A percentile compares a stretch with the other conserved stretches of the same genome.
phyloP scores from a whole-genome alignment of 306 rosid genomes.

The Citrullus amarus region DNA sequence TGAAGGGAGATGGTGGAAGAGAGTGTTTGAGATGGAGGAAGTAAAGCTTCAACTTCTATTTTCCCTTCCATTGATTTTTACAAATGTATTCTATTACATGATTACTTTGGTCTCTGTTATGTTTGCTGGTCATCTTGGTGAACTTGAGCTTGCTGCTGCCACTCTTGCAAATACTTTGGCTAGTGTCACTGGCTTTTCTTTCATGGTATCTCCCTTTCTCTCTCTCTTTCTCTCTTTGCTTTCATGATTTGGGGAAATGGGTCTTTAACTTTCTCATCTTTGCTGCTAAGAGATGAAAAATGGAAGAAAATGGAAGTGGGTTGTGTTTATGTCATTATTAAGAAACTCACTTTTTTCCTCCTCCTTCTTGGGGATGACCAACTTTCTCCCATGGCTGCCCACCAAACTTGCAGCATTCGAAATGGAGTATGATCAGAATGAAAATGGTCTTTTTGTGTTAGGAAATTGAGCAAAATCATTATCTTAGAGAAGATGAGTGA shows the following conservation, averaged over 20 bases:
- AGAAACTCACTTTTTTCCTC: not conserved
- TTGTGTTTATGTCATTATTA: not conserved
- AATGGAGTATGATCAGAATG: not conserved
- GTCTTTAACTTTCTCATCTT: not conserved
- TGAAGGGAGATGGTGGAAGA: conserved; percentile 35
- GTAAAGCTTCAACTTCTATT: conserved; percentile 40
- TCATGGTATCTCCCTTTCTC: conserved; percentile 31
- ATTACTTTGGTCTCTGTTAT: conserved; percentile 57
- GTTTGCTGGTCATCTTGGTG: conserved; percentile 58
- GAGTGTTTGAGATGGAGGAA: conserved; percentile 39
- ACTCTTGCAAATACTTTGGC: conserved; percentile 58
- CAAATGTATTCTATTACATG: conserved; percentile 43
- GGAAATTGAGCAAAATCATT: not conserved
- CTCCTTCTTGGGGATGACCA: not conserved
- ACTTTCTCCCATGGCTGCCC: not conserved
- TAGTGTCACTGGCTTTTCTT: conserved; percentile 43
- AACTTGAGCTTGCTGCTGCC: not conserved
- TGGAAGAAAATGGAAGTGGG: not conserved
- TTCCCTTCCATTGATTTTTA: conserved; percentile 62
- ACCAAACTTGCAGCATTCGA: not conserved
- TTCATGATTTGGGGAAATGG: not conserved
- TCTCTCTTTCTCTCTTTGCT: not conserved
- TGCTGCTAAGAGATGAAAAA: not conserved
- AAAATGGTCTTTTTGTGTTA: not conserved
- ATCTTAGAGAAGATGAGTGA: not conserved